Conservation (phyloP, 2,329 filamentous ascomycete species). For the Pestalotiopsis sp. region DNA sequence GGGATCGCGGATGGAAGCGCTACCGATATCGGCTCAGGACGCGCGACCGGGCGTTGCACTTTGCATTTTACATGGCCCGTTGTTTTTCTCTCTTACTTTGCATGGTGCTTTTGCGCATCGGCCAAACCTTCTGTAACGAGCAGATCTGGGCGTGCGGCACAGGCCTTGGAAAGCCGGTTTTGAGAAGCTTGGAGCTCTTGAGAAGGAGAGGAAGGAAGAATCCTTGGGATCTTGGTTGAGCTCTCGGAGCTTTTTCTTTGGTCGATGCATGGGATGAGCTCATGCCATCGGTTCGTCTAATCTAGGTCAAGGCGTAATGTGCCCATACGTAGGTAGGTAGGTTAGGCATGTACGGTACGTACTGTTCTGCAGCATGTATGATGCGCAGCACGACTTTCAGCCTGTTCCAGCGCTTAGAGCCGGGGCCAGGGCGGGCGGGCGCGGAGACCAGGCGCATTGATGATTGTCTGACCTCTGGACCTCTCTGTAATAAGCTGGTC, state of each 20-base stretch:
- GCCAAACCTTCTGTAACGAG: neutral
- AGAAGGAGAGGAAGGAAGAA: neutral
- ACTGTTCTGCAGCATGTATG: neutral
- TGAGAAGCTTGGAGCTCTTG: neutral
- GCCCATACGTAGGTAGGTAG: no score
- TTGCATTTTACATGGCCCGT: neutral
- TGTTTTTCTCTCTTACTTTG: neutral
- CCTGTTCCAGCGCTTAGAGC: no score
- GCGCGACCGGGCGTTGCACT: neutral
- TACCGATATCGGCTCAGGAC: neutral
- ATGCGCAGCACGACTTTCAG: no score
- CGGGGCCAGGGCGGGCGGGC: no score
- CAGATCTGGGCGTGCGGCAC: neutral
- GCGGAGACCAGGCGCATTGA: no score
- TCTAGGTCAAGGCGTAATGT: neutral
- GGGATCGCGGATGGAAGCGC: neutral
- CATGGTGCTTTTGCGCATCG: neutral
- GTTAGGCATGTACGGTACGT: neutral
- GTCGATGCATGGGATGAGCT: no score
- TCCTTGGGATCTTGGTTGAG: no score
- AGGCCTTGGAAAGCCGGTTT: neutral
- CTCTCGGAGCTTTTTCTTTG: no score
- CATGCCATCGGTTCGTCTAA: no score
- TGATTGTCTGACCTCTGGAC: no score
- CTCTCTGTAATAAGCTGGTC: neutral